phyloP scores from a whole-genome alignment of 495 filamentous ascomycete species.

The Tetracladium setigerum region DNA sequence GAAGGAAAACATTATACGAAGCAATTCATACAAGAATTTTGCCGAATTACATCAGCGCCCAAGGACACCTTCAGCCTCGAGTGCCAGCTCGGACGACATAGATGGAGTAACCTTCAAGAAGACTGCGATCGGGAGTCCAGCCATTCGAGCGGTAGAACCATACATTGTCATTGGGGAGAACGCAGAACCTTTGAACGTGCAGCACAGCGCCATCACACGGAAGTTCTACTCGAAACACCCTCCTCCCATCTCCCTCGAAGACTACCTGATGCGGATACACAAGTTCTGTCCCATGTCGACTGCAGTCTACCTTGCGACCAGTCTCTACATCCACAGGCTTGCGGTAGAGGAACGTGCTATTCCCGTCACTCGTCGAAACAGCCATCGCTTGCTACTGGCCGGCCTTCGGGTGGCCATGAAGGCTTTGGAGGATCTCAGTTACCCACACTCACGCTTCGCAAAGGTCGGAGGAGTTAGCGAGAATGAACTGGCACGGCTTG shows the following conservation, averaged over 20 bases:
- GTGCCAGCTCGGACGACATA: conserved; percentile 23
- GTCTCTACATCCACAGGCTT: conserved; percentile 79
- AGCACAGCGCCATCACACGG: conserved; percentile 73
- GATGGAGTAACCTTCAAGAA: conserved; percentile 35
- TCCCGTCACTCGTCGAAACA: conserved; percentile 70
- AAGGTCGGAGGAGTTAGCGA: conserved; percentile 85
- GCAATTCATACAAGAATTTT: conserved; percentile 41
- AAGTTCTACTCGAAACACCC: conserved; percentile 88
- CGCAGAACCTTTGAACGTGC: conserved; percentile 54
- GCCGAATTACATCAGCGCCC: conserved; percentile 23
- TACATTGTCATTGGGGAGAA: conserved; percentile 52
- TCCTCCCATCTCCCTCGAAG: conserved; percentile 70
- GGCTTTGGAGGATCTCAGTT: conserved; percentile 82
- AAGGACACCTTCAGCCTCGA: conserved; percentile 12
- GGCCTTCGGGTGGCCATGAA: conserved; percentile 86
- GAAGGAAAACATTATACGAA: conserved; percentile 47
- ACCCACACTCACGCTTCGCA: conserved; percentile 74
- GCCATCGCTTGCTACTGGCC: conserved; percentile 80
- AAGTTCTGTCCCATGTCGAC: conserved; percentile 93
- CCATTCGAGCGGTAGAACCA: conserved; percentile 23
- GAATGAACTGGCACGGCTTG: conserved; percentile 68
- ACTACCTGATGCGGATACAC: conserved; percentile 84
- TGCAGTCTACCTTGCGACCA: conserved; percentile 87
- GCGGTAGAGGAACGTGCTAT: conserved; percentile 66
- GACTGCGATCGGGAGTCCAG: conserved; percentile 37